phyloP scores from a whole-genome alignment of 768 basidiomycete genomes.

The Rubroboletus pulcherrimus region DNA sequence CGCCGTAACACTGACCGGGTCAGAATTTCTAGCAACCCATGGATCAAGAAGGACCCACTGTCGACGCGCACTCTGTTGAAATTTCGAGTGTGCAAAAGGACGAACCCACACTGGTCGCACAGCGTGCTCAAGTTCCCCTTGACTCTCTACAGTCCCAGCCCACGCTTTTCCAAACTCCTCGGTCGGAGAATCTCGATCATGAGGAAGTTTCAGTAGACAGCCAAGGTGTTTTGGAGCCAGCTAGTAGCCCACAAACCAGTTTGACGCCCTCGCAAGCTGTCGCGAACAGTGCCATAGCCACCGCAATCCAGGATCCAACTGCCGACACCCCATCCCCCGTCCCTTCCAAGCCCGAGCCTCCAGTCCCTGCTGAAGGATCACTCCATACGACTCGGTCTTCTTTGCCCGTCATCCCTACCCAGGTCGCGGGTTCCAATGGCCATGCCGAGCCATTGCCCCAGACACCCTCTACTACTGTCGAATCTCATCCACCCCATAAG shows the following conservation, averaged over 20 bases:
- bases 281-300: constrained; percentile 2
- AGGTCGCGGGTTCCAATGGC: constrained; percentile 12
- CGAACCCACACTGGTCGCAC: constrained; percentile 7
- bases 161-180: constrained; percentile 1
- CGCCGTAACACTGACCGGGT: not conserved
- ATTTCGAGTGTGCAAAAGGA: constrained; percentile 3
- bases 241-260: not conserved
- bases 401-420: constrained; percentile 3
- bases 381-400: constrained; percentile 4
- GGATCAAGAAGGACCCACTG: constrained; percentile 13
- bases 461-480: constrained; percentile 17
- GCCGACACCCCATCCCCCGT: constrained; percentile 9
- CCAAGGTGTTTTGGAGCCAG: not conserved
- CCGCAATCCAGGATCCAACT: not conserved
- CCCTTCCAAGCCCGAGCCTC: constrained; percentile 1
- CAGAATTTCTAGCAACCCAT: constrained; percentile 7
- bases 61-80: constrained; percentile 4
- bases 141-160: constrained; percentile 4
- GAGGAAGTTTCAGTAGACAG: not conserved
- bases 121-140: not conserved
- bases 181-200: not conserved
- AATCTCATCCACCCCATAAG: constrained; percentile 37
- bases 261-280: not conserved
- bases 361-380: constrained; percentile 2
- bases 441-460: constrained; percentile 13